Percentiles rank a stretch among this genome's conserved stretches.
Evolutionary conservation across 768 basidiomycete genomes (phyloP).

Genomic region (Agaricus sinodeliciosus): DNA sequence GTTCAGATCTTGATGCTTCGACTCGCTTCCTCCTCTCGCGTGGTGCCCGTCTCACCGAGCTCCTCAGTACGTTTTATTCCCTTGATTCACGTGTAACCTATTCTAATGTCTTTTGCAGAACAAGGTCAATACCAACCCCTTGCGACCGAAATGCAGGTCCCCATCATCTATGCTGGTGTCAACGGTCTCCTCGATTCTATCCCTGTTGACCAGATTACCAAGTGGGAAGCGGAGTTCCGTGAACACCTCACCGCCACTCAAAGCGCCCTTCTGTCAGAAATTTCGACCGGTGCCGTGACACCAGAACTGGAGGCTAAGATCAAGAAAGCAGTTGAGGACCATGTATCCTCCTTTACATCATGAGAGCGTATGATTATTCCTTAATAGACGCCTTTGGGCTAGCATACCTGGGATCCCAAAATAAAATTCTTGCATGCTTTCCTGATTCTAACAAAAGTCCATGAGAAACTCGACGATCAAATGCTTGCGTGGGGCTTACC

Average conservation of each 20-base stretch:
- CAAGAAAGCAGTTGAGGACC: conserved; percentile 91
- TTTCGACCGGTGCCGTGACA: conserved; percentile 76
- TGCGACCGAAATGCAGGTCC: conserved; percentile 93
- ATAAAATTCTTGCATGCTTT: conserved; percentile 18
- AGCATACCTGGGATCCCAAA: conserved; percentile 23
- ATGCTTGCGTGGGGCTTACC: conserved; percentile 1
- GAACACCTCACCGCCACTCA: conserved; percentile 76
- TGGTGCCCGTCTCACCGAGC: conserved; percentile 97
- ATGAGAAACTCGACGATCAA: background rate
- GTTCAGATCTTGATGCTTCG: conserved; percentile 99
- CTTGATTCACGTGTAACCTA: background rate
- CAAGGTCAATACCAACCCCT: conserved; percentile 98
- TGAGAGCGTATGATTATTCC: conserved; percentile 25
- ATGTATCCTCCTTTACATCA: conserved; percentile 75
- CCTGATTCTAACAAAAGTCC: conserved; percentile 8
- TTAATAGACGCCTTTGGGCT: conserved; percentile 18
- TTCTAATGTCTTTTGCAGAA: conserved; percentile 43
- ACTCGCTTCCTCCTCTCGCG: conserved; percentile 97
- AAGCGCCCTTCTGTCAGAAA: conserved; percentile 72
- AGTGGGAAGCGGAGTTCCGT: conserved; percentile 92
- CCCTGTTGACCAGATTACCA: conserved; percentile 89
- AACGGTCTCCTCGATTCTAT: conserved; percentile 98
- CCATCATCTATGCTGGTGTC: conserved; percentile 99
- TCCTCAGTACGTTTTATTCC: conserved; percentile 57
- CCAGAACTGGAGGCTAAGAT: conserved; percentile 90